Conservation (phyloP, 2,329 filamentous ascomycete species). For the Teratosphaeria gauchensis region DNA sequence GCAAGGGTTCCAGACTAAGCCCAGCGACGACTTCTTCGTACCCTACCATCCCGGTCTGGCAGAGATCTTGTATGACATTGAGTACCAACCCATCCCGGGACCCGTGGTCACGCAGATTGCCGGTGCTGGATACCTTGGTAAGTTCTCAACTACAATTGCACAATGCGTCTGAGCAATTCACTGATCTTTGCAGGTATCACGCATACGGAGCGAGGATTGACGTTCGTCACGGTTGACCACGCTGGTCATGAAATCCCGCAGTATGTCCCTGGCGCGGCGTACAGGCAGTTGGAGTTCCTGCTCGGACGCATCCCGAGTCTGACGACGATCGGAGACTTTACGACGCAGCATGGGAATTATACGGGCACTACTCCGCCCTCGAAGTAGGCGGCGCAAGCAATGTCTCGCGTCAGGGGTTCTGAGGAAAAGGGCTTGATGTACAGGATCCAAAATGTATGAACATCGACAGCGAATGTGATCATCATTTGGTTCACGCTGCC, state of each 20-base stretch:
- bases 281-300: slow-evolving; percentile 34
- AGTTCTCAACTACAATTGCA: background rate
- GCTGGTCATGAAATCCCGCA: slow-evolving; percentile 22
- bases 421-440: background rate
- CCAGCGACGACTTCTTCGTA: slow-evolving; percentile 14
- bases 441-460: background rate
- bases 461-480: background rate
- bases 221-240: slow-evolving; percentile 16
- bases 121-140: slow-evolving; percentile 17
- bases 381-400: background rate
- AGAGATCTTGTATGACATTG: slow-evolving; percentile 8
- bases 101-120: slow-evolving; percentile 5
- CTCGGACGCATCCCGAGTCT: slow-evolving; percentile 32
- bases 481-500: no score
- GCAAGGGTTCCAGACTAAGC: slow-evolving; percentile 19
- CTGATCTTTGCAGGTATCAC: slow-evolving; percentile 1
- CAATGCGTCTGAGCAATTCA: background rate
- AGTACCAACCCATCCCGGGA: slow-evolving; percentile 7
- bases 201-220: slow-evolving; percentile 13
- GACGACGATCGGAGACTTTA: slow-evolving; percentile 8
- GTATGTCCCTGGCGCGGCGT: slow-evolving; percentile 35
- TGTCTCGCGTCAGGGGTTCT: background rate
- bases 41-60: slow-evolving; percentile 12
- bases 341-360: slow-evolving; percentile 14
- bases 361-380: slow-evolving; percentile 10